Evolutionary conservation across 2,329 filamentous ascomycete genomes (phyloP), one percentile per base, ranked within the genome.

Genomic region (Ceratocystis destructans): DNA sequence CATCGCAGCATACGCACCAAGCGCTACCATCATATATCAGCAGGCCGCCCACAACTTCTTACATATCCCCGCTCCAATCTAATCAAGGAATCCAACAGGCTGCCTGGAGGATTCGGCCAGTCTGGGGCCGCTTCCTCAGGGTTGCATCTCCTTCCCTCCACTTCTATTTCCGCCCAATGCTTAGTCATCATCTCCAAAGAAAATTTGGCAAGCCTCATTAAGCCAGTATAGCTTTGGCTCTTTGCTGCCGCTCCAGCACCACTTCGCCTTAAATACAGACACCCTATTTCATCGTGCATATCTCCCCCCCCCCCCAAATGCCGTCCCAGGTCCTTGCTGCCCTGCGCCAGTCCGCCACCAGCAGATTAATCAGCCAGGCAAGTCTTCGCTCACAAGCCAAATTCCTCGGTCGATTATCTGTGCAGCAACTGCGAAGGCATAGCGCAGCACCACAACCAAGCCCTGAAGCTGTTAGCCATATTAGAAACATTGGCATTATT

Each of bases 401-500:
- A 5, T 31, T 64, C 10, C 46, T 65, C 10, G 20, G 22, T n/a
- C 33, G 44, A 4, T 12, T 48, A 10, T 65, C 22, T 53, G 45
- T 62, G 28, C 63, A 68, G 50, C 66, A 61, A 12, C 50, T 59
- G 33, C 62, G 66, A 48, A 57, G 12, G 12, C 63, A 65, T 8
- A n/a, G 61, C n/a, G 17, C 57, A 8, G 57, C 66, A 3, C 63
- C 64, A 22, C 31, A 57, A 20, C 25, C 64, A 25, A 33, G 20
- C 7, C 3, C 17, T 25, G 57, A 28, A 10, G 59, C 64, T n/a
- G 31, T 68, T 2, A 8, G n/a, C 3, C 53, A 37, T 12, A 68
- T 92, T 64, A 83, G 93, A 71, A 99, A 99, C 73, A 96, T 99
- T 74, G 94, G 94, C 69, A 97, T 99, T 71, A 96, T 99, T 75